Evolutionary conservation across 371 early-diverging fungal species (phyloP), one percentile per base, ranked within the genome.

Genomic region (Lichtheimia hyalospora): DNA sequence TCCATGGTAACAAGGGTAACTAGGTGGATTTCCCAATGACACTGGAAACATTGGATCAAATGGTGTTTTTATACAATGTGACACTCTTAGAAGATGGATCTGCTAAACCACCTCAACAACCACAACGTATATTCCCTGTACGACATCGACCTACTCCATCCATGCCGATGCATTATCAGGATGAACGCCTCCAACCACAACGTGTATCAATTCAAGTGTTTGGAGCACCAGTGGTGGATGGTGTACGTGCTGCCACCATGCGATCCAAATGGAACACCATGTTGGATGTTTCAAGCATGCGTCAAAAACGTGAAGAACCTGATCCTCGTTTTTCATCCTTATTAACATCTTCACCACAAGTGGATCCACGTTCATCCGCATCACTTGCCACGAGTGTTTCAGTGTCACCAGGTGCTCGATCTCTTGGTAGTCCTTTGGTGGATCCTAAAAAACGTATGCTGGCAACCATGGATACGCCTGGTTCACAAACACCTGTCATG

Each of bases 221-320:
- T 18, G 85, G 85, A 2, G 64, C 77, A 0, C 86, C 88, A n/a
- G 64, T 83, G 13, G 67, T 85, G 18, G 70, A 84, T 41, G 83
- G 85, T 1, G 68, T 81, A 41, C 68, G 70, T 0, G 81, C 79
- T 5, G 74, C 77, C 40, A 62, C 73, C 18, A 81, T 89, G 63
- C 75, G 81, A 43, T 87, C 87, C 0, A 82, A 84, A 58, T 88
- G 88, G 88, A 84, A 86, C 54, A 85, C 84, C n/a, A 78, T 79
- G 74, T 52, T 89, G 60, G 88, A 87, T 62, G 83, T 86, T 0
- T 69, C 76, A 3, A 70, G 77, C n/a, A 60, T 83, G 60, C 69
- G 82, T 10, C 82, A 83, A 49, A 74, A 63, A 42, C 63, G 73
- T 21, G 82, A 84, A 12, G 81, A 60, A 55, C 70, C 62, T 1